A percentile compares a stretch with the other conserved stretches of the same genome.
Conservation (phyloP, 257 asterid species). For the Fraxinus anomala region DNA sequence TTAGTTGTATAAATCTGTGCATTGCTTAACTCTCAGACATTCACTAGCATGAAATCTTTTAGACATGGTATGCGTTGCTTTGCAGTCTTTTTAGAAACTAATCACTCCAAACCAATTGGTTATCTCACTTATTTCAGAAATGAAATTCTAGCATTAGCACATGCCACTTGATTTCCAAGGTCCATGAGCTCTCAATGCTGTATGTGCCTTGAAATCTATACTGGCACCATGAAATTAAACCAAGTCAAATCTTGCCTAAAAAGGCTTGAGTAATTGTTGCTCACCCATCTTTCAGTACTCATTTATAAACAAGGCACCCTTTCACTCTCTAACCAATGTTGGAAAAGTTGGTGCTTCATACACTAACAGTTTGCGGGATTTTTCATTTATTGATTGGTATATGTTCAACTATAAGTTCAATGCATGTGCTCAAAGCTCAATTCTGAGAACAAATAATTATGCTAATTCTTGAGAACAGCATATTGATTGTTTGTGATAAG, state of each 20-base stretch:
- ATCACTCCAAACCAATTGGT: too few species aligned
- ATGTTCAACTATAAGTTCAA: neutral
- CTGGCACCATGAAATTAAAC: neutral
- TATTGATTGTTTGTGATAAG: neutral
- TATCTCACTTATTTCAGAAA: too few species aligned
- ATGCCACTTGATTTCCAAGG: too few species aligned
- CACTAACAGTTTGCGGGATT: neutral
- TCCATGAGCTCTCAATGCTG: too few species aligned
- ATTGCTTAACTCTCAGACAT: too few species aligned
- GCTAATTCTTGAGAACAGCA: conserved; percentile 14
- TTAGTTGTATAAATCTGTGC: too few species aligned
- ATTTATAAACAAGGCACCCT: neutral
- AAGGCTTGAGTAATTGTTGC: neutral
- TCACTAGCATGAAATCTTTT: too few species aligned
- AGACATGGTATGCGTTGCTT: too few species aligned
- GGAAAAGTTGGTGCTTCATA: neutral
- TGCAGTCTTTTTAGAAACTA: too few species aligned
- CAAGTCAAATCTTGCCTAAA: neutral
- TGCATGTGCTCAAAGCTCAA: neutral
- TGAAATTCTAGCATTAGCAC: too few species aligned
- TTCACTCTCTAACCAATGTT: neutral
- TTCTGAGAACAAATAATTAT: neutral
- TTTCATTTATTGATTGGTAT: neutral
- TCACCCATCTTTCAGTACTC: neutral
- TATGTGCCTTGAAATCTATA: too few species aligned